phyloP scores from a whole-genome alignment of 2,329 filamentous ascomycete genomes.

The Dothidotthia symphoricarpi region DNA sequence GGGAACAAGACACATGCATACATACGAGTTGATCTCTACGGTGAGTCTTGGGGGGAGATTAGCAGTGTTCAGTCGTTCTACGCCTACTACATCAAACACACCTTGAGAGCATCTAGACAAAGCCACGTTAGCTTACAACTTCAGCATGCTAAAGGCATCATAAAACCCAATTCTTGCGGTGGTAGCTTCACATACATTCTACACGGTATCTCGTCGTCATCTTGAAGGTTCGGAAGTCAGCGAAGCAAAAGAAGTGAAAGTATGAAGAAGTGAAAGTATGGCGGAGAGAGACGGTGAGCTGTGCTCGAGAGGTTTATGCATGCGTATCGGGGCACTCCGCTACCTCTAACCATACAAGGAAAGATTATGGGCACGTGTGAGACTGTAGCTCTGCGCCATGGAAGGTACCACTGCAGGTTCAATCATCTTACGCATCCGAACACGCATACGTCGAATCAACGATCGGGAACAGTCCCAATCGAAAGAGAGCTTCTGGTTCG shows the following conservation, averaged over 20 bases:
- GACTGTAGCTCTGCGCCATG: slow-evolving; percentile 3
- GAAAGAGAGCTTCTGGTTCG: not conserved
- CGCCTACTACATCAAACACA: slow-evolving; percentile 23
- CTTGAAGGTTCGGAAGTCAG: slow-evolving; percentile 8
- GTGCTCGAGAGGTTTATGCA: slow-evolving; percentile 15
- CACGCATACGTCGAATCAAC: not conserved
- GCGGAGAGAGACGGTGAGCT: slow-evolving; percentile 4
- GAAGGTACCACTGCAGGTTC: slow-evolving; percentile 2
- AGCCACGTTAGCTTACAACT: slow-evolving; percentile 16
- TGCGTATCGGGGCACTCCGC: slow-evolving; percentile 28
- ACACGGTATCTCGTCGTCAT: slow-evolving; percentile 47
- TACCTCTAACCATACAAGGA: slow-evolving; percentile 20
- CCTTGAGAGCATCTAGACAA: slow-evolving; percentile 62
- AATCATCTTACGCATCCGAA: not conserved
- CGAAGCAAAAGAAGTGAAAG: slow-evolving; percentile 1
- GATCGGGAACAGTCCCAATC: not conserved
- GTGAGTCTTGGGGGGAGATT: slow-evolving; percentile 66
- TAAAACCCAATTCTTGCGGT: not conserved
- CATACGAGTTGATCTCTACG: slow-evolving; percentile 85
- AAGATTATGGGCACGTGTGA: slow-evolving; percentile 19
- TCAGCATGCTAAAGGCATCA: not conserved
- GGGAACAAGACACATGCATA: slow-evolving; percentile 32
- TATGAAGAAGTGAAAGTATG: slow-evolving; percentile 2
- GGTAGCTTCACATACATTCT: slow-evolving; percentile 34
- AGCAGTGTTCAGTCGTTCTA: slow-evolving; percentile 12